These are phyloP conservation scores for Sporothrix brunneoviolacea DNA, from an alignment of 2,329 filamentous ascomycete species.

Conservation along the genomic window DNA sequence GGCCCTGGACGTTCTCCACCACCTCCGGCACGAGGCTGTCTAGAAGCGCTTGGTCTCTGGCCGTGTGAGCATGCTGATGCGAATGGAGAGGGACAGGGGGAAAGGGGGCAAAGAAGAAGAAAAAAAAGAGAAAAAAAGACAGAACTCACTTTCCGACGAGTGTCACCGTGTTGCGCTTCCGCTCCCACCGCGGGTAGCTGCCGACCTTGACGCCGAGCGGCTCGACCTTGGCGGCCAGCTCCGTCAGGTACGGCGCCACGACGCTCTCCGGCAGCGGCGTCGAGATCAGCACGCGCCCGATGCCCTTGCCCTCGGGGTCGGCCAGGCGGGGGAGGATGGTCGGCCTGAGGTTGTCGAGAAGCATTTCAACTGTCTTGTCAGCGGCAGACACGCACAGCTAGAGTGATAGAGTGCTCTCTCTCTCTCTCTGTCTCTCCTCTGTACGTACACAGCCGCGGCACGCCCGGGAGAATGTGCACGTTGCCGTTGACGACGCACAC, in stretches of 20 bases:
- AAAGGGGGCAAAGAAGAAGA: neutral
- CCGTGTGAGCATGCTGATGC: neutral
- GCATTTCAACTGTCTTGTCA: constrained; percentile 51
- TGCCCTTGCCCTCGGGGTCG: constrained; percentile 77
- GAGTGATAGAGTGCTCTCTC: too few relatives aligned
- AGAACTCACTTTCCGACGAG: constrained; percentile 58
- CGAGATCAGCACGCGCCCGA: constrained; percentile 71
- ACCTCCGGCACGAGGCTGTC: constrained; percentile 75
- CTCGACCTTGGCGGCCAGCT: constrained; percentile 67
- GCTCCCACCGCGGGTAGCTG: constrained; percentile 90
- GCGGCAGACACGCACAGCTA: too few relatives aligned
- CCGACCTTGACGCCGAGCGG: constrained; percentile 82
- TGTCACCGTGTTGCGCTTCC: constrained; percentile 81
- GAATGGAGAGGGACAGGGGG: neutral
- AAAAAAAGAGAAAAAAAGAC: too few relatives aligned
- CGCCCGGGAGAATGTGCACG: constrained; percentile 84
- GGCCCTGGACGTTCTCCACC: constrained; percentile 66
- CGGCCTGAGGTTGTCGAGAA: constrained; percentile 72
- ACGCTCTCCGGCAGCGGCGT: constrained; percentile 83
- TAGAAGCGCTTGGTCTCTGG: constrained; percentile 65
- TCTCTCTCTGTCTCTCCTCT: too few relatives aligned
- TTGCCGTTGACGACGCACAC: constrained; percentile 86
- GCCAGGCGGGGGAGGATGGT: constrained; percentile 60
- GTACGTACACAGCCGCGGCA: constrained; percentile 66
- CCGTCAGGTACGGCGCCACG: constrained; percentile 75